Evolutionary conservation across 1,284 basidiomycete genomes (phyloP).

Genomic region (Ceratobasidium sp.): DNA sequence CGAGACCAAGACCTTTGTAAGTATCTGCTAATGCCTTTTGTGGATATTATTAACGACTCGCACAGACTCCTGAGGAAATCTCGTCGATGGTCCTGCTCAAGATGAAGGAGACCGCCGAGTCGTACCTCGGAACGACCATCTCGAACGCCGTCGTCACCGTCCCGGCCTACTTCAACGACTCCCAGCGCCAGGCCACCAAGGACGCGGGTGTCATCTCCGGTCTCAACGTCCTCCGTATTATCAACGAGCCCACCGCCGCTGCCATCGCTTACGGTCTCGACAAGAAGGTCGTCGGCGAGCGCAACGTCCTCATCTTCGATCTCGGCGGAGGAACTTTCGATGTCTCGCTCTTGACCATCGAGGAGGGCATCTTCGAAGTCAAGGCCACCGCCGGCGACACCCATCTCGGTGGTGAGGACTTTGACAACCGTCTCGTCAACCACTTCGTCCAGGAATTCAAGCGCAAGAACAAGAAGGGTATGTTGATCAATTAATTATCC

Average conservation of each 20-base stretch:
- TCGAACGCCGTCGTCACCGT: constrained; percentile 79
- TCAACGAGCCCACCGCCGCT: constrained; percentile 72
- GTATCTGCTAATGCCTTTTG: too few relatives aligned
- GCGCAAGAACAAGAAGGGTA: constrained; percentile 84
- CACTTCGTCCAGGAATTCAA: constrained; percentile 98
- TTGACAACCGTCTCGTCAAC: constrained; percentile 97
- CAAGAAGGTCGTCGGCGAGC: constrained; percentile 89
- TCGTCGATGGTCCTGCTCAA: constrained; percentile 98
- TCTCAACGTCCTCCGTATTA: constrained; percentile 77
- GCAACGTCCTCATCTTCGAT: constrained; percentile 99
- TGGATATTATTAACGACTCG: too few relatives aligned
- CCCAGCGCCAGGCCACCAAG: constrained; percentile 75
- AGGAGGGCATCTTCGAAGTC: constrained; percentile 74
- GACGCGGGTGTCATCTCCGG: constrained; percentile 73
- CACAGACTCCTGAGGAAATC: constrained; percentile 75
- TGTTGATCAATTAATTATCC: too few relatives aligned
- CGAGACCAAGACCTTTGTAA: constrained; percentile 72
- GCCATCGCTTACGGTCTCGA: constrained; percentile 72
- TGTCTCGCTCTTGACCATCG: constrained; percentile 74
- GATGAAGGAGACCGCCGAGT: constrained; percentile 91
- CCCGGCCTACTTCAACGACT: constrained; percentile 80
- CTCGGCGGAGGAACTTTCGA: constrained; percentile 92
- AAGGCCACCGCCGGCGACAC: constrained; percentile 72
- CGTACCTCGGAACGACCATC: constrained; percentile 71
- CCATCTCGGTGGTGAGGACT: constrained; percentile 89